Base-by-base conservation (phyloP, 805 yeast genomes). In the Starmera amethionina region DNA sequence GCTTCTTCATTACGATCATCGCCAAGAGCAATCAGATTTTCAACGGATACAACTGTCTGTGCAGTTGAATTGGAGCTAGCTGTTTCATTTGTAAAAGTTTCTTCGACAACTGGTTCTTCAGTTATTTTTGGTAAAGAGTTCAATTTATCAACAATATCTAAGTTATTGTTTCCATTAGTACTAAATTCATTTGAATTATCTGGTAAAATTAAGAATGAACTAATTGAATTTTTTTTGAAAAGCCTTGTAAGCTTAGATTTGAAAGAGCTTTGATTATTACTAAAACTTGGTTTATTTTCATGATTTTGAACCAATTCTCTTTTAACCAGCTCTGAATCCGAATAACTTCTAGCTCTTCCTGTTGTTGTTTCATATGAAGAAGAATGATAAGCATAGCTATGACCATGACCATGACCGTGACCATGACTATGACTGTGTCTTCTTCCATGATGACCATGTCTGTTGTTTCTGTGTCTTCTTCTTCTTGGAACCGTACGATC, bases 401-500 rank as follows among this genome's bases (percentile, higher is more conserved):
- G 27, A 22, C 7, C 9, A 22, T 22, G 25, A 7, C 25, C 7
- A 22, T 22, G 4, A 22, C 25, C 7, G 7, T 22, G 4, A 22
- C 25, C 7, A 9, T 14, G 11, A 31, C 11, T 13, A 31, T 31
- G 7, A n/a, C 33, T 31, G 14, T 31, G 16, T 16, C 11, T 31
- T 16, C 25, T 16, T 9, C 27, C 27, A 10, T 13, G 18, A 14
- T 19, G 12, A 10, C 31, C 13, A 31, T 31, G 15, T 8, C 54
- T 43, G 27, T 22, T 22, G 9, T 22, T 22, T 19, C 27, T 18
- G 38, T 55, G 33, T 46, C 61, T 51, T 30, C 64, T 56, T 34
- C 93, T 69, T 46, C 90, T 64, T 6, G 96, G 95, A 13, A 85
- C 87, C 1, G 90, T 79, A 53, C 93, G 71, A 54, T 80, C 87